Evolutionary conservation across 306 rosid genomes (phyloP).

Genomic region (Calophaca sinica): DNA sequence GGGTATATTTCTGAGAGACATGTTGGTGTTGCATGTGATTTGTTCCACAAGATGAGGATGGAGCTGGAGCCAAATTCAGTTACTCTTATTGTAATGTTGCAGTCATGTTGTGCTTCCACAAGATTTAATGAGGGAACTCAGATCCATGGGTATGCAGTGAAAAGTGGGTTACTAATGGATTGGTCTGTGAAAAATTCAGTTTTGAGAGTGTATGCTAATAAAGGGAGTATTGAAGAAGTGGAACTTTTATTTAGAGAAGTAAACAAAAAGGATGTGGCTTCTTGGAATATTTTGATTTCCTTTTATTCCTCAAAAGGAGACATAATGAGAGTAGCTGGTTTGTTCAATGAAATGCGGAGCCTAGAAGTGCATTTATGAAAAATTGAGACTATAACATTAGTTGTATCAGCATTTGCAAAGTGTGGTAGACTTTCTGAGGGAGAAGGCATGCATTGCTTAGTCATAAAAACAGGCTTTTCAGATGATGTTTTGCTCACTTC

Average conservation of each 20-base stretch:
- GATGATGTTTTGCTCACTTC: conserved; percentile 59
- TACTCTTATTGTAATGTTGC: conserved; percentile 60
- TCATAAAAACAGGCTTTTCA: conserved; percentile 55
- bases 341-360: conserved; percentile 49
- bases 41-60: conserved; percentile 57
- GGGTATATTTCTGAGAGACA: conserved; percentile 49
- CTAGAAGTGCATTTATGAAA: conserved; percentile 37
- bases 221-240: conserved; percentile 46
- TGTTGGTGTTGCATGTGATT: conserved; percentile 35
- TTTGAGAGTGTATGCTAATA: conserved; percentile 58
- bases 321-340: conserved; percentile 42
- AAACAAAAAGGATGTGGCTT: conserved; percentile 51
- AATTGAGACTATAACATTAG: conserved; percentile 54
- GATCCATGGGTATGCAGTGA: conserved; percentile 58
- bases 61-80: conserved; percentile 56
- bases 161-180: conserved; percentile 54
- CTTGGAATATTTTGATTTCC: conserved; percentile 59
- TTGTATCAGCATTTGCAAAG: conserved; percentile 57
- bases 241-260: conserved; percentile 52
- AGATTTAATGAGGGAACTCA: conserved; percentile 48
- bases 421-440: conserved; percentile 52
- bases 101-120: conserved; percentile 46
- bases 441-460: conserved; percentile 52
- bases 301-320: conserved; percentile 51
- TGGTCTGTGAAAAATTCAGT: conserved; percentile 55